phyloP scores from a whole-genome alignment of 2,329 filamentous ascomycete genomes.

The Aspergillus hiratsukae region DNA sequence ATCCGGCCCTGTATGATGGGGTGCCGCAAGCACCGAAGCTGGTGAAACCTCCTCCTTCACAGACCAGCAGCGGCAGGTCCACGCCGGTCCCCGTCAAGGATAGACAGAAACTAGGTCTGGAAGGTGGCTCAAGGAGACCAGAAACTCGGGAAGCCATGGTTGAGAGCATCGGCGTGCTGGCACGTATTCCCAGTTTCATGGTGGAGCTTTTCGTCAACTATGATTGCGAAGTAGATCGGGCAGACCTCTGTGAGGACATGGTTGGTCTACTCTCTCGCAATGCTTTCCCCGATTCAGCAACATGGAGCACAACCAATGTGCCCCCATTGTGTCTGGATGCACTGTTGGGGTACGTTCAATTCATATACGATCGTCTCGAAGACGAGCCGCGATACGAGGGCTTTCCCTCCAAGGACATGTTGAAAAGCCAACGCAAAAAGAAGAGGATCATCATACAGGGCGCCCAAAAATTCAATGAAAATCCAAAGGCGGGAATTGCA shows the following conservation, averaged over 20 bases:
- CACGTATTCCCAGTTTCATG: conserved; percentile 91
- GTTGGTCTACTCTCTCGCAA: conserved; percentile 88
- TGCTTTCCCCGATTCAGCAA: conserved; percentile 92
- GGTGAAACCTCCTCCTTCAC: conserved; percentile 72
- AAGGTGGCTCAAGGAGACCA: conserved; percentile 85
- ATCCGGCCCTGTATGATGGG: conserved; percentile 85
- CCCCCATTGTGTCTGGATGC: conserved; percentile 92
- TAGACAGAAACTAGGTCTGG: conserved; percentile 83
- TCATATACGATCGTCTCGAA: conserved; percentile 79
- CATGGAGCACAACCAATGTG: conserved; percentile 98
- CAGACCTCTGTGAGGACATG: conserved; percentile 92
- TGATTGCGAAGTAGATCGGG: conserved; percentile 87
- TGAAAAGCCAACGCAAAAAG: conserved; percentile 68
- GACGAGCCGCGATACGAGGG: conserved; percentile 61
- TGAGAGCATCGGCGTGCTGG: conserved; percentile 86
- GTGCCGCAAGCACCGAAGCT: conserved; percentile 88
- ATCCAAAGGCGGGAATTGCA: conserved; percentile 80
- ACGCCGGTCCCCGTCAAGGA: conserved; percentile 92
- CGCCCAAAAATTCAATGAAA: conserved; percentile 90
- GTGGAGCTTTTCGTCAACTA: conserved; percentile 96
- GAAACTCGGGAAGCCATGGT: conserved; percentile 98
- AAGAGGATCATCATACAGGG: conserved; percentile 90
- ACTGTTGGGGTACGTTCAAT: conserved; percentile 84
- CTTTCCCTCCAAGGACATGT: conserved; percentile 59
- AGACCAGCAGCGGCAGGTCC: conserved; percentile 71